Conservation (phyloP, 2,329 filamentous ascomycete genomes). For the Catunica adiposa region DNA sequence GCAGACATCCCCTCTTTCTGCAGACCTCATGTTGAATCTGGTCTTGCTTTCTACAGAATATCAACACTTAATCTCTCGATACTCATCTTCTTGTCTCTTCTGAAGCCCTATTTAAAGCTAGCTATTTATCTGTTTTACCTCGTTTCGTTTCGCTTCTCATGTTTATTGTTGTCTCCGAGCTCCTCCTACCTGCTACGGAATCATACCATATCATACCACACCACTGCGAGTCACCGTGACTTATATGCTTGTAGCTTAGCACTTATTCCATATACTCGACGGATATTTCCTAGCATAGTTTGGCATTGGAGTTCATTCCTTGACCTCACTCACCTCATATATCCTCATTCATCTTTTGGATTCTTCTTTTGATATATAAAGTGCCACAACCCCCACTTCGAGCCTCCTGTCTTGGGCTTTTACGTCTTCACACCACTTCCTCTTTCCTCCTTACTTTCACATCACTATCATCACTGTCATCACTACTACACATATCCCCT, state of each 20-base stretch:
- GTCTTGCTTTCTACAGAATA: background rate
- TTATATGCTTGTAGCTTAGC: background rate
- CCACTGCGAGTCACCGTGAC: background rate
- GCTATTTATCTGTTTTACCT: background rate
- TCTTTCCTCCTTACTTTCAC: background rate
- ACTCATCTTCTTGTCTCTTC: too few relatives aligned
- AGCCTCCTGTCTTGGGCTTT: background rate
- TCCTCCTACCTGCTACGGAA: background rate
- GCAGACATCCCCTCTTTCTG: background rate
- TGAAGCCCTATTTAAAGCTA: background rate
- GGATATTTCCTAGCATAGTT: too few relatives aligned
- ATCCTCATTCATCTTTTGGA: background rate
- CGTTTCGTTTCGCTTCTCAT: background rate
- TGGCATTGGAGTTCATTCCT: background rate
- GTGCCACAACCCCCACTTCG: background rate
- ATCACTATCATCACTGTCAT: background rate
- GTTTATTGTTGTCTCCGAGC: background rate
- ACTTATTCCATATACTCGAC: background rate
- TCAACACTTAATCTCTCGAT: background rate
- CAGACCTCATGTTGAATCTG: background rate
- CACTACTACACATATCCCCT: background rate
- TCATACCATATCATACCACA: conserved; percentile 4
- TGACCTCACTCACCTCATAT: background rate
- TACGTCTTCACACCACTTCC: background rate
- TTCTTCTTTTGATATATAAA: background rate